phyloP scores from a whole-genome alignment of 2,329 filamentous ascomycete species.

The Stagonosporopsis cucurbitacearum region DNA sequence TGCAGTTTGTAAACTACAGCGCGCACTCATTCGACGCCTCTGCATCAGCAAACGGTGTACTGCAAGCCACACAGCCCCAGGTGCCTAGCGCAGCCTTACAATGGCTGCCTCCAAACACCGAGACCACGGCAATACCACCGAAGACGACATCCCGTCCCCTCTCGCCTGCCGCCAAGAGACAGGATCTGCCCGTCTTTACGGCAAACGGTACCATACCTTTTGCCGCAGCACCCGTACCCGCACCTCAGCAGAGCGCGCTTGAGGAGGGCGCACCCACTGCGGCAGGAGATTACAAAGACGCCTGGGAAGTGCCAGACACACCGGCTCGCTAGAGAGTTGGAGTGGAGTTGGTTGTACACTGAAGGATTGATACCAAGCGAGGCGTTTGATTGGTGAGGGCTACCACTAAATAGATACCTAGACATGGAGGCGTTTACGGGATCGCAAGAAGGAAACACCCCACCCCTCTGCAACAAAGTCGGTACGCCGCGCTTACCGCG shows the following conservation, averaged over 20 bases:
- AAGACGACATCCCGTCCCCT: conserved; percentile 22
- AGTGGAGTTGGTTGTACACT: too few relatives aligned
- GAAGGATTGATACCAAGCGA: not conserved
- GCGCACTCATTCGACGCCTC: conserved; percentile 26
- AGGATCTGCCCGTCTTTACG: conserved; percentile 58
- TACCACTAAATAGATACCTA: too few relatives aligned
- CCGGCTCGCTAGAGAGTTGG: conserved; percentile 43
- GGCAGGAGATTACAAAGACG: conserved; percentile 27
- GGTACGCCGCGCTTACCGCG: conserved; percentile 5
- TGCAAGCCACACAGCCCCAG: conserved; percentile 20
- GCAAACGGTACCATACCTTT: conserved; percentile 49
- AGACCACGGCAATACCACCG: conserved; percentile 15
- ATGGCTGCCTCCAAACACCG: conserved; percentile 43
- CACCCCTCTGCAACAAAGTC: too few relatives aligned
- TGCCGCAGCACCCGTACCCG: conserved; percentile 20
- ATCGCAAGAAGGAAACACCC: not conserved
- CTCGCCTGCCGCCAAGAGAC: conserved; percentile 41
- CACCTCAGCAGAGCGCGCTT: not conserved
- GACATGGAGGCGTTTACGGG: conserved; percentile 3
- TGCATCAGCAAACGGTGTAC: not conserved
- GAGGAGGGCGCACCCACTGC: not conserved
- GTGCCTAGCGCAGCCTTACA: conserved; percentile 32
- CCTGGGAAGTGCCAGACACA: conserved; percentile 58
- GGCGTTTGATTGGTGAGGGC: conserved; percentile 15
- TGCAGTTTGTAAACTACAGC: conserved; percentile 45